Evolutionary conservation across 1,284 basidiomycete genomes (phyloP).

Genomic region (Malassezia furfur): DNA sequence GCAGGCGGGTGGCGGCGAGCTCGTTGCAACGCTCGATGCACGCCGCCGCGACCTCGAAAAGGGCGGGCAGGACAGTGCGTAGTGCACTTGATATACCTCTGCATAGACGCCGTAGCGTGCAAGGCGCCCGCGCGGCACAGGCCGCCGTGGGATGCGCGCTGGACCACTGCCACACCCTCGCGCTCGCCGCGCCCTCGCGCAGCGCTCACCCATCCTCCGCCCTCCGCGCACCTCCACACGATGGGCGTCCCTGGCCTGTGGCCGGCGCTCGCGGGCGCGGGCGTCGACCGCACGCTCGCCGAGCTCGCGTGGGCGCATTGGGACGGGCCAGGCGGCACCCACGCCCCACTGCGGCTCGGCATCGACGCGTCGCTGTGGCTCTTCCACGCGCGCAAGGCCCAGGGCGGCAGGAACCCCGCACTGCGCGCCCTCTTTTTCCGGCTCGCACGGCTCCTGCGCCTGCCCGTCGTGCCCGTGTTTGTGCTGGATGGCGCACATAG

Average conservation of each 20-base stretch:
- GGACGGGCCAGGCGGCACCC: slow-evolving; percentile 12
- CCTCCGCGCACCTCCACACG: neutral
- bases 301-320: slow-evolving; percentile 21
- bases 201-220: neutral
- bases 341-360: slow-evolving; percentile 21
- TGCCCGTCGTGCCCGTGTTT: slow-evolving; percentile 76
- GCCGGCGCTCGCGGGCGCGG: slow-evolving; percentile 26
- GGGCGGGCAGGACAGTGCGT: neutral
- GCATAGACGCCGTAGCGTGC: no score
- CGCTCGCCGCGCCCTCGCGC: neutral
- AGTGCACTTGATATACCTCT: neutral
- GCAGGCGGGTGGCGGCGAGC: slow-evolving; percentile 30
- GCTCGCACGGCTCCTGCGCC: slow-evolving; percentile 60
- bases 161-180: neutral
- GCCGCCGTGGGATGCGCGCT: no score
- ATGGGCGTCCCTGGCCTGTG: slow-evolving; percentile 42
- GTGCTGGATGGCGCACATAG: slow-evolving; percentile 85
- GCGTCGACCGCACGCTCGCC: slow-evolving; percentile 23
- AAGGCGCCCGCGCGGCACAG: no score
- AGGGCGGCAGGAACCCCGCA: slow-evolving; percentile 51
- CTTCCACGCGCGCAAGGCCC: slow-evolving; percentile 50
- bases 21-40: slow-evolving; percentile 37
- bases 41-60: slow-evolving; percentile 35
- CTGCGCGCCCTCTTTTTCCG: slow-evolving; percentile 53
- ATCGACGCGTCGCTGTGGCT: slow-evolving; percentile 50